These are phyloP conservation scores for Sicyos edulis DNA, from an alignment of 306 rosid genomes.

Conservation along the genomic window DNA sequence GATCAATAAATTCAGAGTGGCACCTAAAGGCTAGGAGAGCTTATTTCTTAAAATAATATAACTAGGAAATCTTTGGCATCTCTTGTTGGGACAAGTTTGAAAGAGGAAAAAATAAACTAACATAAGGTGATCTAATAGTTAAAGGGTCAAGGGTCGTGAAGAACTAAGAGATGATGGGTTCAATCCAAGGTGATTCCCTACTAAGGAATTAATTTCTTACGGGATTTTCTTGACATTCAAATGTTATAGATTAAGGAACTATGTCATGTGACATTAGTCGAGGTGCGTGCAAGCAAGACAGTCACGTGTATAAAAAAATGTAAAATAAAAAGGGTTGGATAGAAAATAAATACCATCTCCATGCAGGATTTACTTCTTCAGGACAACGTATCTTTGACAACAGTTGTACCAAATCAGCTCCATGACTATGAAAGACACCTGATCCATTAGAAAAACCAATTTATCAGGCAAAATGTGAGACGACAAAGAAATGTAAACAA, in stretches of 20 bases:
- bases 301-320: too few relatives aligned
- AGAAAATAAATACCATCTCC: conserved; percentile 70
- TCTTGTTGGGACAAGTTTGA: not conserved
- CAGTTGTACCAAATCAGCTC: conserved; percentile 37
- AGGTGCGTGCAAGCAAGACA: too few relatives aligned
- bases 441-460: conserved; percentile 13
- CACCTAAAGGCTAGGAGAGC: not conserved
- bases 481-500: not conserved
- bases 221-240: too few relatives aligned
- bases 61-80: not conserved
- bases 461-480: conserved; percentile 3
- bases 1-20: too few relatives aligned
- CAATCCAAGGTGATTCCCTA: too few relatives aligned
- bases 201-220: too few relatives aligned
- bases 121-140: too few relatives aligned
- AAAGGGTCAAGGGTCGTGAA: too few relatives aligned
- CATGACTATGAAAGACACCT: conserved; percentile 34
- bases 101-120: not conserved
- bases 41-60: not conserved
- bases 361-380: conserved; percentile 69
- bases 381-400: conserved; percentile 56
- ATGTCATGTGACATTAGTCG: too few relatives aligned
- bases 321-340: not conserved
- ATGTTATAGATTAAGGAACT: too few relatives aligned
- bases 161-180: too few relatives aligned